A percentile compares a stretch with the other conserved stretches of the same genome.
These are phyloP conservation scores for Monosporascus sp. DNA, from an alignment of 2,329 filamentous ascomycete genomes.

Conservation along the genomic window DNA sequence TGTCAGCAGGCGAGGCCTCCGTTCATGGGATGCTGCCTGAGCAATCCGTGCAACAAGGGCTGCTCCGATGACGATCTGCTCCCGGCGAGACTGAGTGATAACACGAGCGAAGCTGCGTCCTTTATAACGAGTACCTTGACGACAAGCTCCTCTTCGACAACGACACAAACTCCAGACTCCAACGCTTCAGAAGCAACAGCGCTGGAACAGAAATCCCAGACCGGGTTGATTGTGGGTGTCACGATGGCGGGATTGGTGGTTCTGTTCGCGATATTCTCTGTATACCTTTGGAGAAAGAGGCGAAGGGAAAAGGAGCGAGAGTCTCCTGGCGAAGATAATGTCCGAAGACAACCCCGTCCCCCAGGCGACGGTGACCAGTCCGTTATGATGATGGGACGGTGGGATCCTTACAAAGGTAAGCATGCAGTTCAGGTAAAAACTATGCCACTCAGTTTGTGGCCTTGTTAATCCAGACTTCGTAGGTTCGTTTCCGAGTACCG, in stretches of 20 bases:
- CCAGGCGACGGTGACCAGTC: background rate
- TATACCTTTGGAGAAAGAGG: conserved; percentile 9
- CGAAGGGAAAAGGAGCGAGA: background rate
- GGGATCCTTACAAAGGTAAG: conserved; percentile 2
- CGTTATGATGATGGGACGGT: background rate
- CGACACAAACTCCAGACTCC: background rate
- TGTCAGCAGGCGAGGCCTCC: conserved; percentile 22
- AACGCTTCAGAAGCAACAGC: background rate
- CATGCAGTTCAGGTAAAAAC: too few species aligned
- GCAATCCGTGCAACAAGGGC: conserved; percentile 27
- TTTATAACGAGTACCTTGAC: conserved; percentile 6
- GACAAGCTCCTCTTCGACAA: background rate
- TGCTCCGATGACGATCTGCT: conserved; percentile 26
- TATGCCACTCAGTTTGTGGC: too few species aligned
- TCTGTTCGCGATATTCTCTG: conserved; percentile 9
- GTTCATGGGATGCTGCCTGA: conserved; percentile 34
- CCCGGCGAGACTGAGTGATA: conserved; percentile 16
- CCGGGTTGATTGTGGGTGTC: conserved; percentile 13
- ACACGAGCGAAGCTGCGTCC: conserved; percentile 9
- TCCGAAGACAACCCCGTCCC: background rate
- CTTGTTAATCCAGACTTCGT: background rate
- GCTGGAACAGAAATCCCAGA: background rate
- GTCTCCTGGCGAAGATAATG: background rate
- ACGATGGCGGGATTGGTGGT: conserved; percentile 11
- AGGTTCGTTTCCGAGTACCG: background rate